Base-by-base conservation (phyloP, 2,329 filamentous ascomycete species). In the Phialophora verrucosa region DNA sequence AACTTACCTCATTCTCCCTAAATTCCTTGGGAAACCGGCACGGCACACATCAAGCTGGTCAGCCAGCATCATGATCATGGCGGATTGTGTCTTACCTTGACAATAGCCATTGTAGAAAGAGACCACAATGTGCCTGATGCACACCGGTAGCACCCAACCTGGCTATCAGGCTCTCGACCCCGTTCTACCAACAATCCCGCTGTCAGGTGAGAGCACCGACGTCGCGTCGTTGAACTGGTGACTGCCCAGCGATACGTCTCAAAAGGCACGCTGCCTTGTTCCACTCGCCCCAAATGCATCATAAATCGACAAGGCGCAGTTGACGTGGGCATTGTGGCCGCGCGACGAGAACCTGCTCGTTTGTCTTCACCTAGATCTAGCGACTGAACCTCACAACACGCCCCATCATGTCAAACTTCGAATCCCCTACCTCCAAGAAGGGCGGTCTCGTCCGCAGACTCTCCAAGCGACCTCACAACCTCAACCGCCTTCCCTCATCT, bases 401-500 rank as follows among this genome's bases (percentile, higher is more conserved):
- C 59, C 29, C 53, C 57, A 62, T 49, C 44, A 70, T 70, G 69
- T 65, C 66, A 38, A 66, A 14, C 63, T 35, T 57, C 55, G 63
- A 68, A n/a, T 58, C 56, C 42, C 60, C 56, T 47, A 54, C 65
- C 11, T 38, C 67, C 50, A 68, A 62, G 35, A 78, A 78, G 75
- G 77, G 79, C 66, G 74, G 77, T 56, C 75, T 76, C 35, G 49
- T 51, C 59, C 79, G 78, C 59, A 79, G 78, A 73, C 73, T 82
- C 72, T 79, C 74, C 68, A 82, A 79, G 74, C 79, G 75, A 70
- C 76, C 75, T 44, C 78, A 77, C 59, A 78, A 81, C 53, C 75
- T 76, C 23, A 77, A 77, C 68, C 78, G 78, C 63, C 74, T 78
- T 44, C 78, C 80, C 42, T 83, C 84, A 65, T 79, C 81, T 71